Evolutionary conservation across 2,329 filamentous ascomycete species (phyloP), one percentile per base, ranked within the genome.

Genomic region (Xylaria digitata): DNA sequence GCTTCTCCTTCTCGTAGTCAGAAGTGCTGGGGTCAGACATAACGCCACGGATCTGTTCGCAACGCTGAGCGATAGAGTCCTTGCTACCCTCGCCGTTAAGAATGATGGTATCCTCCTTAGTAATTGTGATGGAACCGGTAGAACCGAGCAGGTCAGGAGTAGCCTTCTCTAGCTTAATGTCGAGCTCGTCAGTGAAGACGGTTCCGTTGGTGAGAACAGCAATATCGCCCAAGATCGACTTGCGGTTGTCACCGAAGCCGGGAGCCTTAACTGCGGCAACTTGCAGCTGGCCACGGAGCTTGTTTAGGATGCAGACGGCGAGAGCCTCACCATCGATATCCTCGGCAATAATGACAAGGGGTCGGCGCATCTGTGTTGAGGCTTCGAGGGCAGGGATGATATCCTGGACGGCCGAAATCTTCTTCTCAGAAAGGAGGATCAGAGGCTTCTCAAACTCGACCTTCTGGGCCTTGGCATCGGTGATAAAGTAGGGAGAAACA

Each of bases 1-100:
- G 93, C 90, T 99, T 99, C 92, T 99, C 96, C 89, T 97, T 98
- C 89, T 99, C 96, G 85, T 99, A 99, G 79, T 99, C 96, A 55
- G 94, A 97, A 72, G 96, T 99, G 75, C 88, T 90, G 73, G 95
- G 92, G 85, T 99, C 96, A 70, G 86, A 87, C 86, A 97, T 97
- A 83, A 98, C 94, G 74, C 95, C 94, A 75, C 96, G 94, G 83
- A 99, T 99, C 87, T 99, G 96, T 85, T 99, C 96, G 84, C 96
- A 98, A 80, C 96, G 92, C 87, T 97, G 94, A 72, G 92, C 84
- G 77, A 99, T 96, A 73, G 87, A 82, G 79, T 99, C 96, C 88
- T 98, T 97, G 90, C 85, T 91, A 72, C 96, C 96, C 78, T 97
- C 94, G 64, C 96, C 96, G 82, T 99, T 99, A 70, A 99, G 89